phyloP scores from a whole-genome alignment of 495 filamentous ascomycete species.

The Tuber aestivum region DNA sequence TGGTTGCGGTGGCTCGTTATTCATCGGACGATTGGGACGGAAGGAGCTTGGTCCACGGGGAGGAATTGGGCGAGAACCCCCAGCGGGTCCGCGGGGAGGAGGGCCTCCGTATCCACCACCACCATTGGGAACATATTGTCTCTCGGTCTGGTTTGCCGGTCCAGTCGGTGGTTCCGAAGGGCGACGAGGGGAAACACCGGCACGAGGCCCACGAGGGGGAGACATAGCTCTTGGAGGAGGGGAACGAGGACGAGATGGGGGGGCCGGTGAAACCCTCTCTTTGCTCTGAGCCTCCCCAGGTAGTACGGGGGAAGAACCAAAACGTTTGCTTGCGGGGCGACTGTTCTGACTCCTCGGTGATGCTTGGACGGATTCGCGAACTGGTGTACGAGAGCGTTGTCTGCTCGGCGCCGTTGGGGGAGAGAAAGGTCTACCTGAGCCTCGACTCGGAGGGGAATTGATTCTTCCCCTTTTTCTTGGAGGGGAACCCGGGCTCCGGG shows the following conservation, averaged over 20 bases:
- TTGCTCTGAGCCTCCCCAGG: slow-evolving; percentile 30
- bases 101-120: slow-evolving; percentile 10
- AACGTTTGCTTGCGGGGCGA: slow-evolving; percentile 16
- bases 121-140: slow-evolving; percentile 33
- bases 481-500: slow-evolving; percentile 36
- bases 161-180: slow-evolving; percentile 28
- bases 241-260: slow-evolving; percentile 37
- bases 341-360: slow-evolving; percentile 38
- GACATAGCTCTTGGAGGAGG: slow-evolving; percentile 38
- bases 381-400: slow-evolving; percentile 32
- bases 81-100: slow-evolving; percentile 31
- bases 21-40: slow-evolving; percentile 10
- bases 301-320: slow-evolving; percentile 32
- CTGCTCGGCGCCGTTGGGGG: slow-evolving; percentile 26
- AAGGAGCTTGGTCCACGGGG: slow-evolving; percentile 34
- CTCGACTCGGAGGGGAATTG: slow-evolving; percentile 33
- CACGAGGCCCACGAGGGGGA: slow-evolving; percentile 36
- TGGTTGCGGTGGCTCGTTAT: slow-evolving; percentile 14
- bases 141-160: slow-evolving; percentile 31
- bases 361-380: slow-evolving; percentile 29
- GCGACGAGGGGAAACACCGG: slow-evolving; percentile 22
- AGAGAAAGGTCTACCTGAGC: slow-evolving; percentile 25
- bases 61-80: slow-evolving; percentile 20
- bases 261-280: slow-evolving; percentile 28
- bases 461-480: slow-evolving; percentile 32